phyloP scores from a whole-genome alignment of 441 rosid species.

The Gossypium lobatum region DNA sequence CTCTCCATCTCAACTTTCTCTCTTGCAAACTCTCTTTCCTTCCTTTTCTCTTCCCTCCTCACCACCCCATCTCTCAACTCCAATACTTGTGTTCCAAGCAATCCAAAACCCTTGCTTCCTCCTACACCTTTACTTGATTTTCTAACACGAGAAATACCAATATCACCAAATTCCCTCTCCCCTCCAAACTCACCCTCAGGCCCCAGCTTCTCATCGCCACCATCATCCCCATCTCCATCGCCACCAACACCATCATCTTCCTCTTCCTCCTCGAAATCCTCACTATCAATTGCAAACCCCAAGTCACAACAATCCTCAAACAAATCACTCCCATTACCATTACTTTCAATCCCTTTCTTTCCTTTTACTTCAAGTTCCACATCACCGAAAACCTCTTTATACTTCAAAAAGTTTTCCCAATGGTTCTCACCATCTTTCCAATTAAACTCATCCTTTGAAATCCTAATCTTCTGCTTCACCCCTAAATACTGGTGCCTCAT shows the following conservation, averaged over 20 bases:
- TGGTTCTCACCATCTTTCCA: conserved; percentile 75
- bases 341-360: conserved; percentile 30
- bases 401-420: conserved; percentile 69
- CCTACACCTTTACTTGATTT: conserved; percentile 29
- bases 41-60: conserved; percentile 58
- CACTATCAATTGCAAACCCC: conserved; percentile 48
- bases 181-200: conserved; percentile 26
- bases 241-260: conserved; percentile 37
- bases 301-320: conserved; percentile 49
- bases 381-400: conserved; percentile 76
- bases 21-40: conserved; percentile 42
- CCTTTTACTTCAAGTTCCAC: conserved; percentile 60
- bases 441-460: conserved; percentile 44
- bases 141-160: conserved; percentile 18
- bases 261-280: conserved; percentile 46
- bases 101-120: conserved; percentile 35
- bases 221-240: conserved; percentile 29
- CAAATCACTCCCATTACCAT: conserved; percentile 32
- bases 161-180: conserved; percentile 31
- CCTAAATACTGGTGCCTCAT: conserved; percentile 79
- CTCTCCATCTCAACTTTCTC: conserved; percentile 33
- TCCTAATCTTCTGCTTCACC: conserved; percentile 72
- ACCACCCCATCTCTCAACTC: conserved; percentile 44
- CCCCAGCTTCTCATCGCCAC: conserved; percentile 22
- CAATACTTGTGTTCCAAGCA: conserved; percentile 41